phyloP scores from a whole-genome alignment of 139 green algal genomes.

The Ettlia oleoabundans region DNA sequence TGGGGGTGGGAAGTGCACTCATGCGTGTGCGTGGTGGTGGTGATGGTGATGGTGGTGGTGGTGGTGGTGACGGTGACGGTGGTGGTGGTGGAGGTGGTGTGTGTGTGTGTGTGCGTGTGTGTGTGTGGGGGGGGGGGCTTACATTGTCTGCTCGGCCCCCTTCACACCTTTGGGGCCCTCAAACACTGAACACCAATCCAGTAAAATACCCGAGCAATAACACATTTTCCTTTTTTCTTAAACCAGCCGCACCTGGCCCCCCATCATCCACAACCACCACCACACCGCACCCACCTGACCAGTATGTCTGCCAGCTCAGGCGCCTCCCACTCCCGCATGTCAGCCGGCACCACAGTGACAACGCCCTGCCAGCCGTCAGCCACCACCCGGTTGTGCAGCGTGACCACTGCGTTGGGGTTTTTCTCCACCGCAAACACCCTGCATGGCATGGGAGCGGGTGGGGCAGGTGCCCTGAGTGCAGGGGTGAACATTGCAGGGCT shows the following conservation, averaged over 20 bases:
- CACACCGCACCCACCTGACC: conserved; percentile 47
- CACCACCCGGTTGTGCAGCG: conserved; percentile 80
- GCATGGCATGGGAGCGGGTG: background rate
- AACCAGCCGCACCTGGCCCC: too few species aligned
- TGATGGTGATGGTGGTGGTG: too few species aligned
- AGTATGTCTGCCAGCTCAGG: conserved; percentile 90
- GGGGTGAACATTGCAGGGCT: background rate
- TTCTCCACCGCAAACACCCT: conserved; percentile 97
- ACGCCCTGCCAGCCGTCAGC: conserved; percentile 52
- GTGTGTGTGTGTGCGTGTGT: too few species aligned
- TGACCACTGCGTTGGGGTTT: conserved; percentile 96
- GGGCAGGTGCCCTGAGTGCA: background rate
- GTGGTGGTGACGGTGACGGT: too few species aligned
- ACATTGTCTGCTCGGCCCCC: too few species aligned
- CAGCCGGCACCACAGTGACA: conserved; percentile 78
- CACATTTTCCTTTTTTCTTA: too few species aligned
- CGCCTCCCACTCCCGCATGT: conserved; percentile 89
- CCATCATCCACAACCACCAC: background rate
- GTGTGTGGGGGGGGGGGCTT: too few species aligned
- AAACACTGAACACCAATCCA: too few species aligned
- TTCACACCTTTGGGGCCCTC: too few species aligned
- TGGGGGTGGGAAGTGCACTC: background rate
- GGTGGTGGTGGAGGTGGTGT: too few species aligned
- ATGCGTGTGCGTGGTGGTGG: too few species aligned
- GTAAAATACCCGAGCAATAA: too few species aligned